These are phyloP conservation scores for Graphiopsis chlorocephala DNA, from an alignment of 2,329 filamentous ascomycete genomes.

Conservation along the genomic window DNA sequence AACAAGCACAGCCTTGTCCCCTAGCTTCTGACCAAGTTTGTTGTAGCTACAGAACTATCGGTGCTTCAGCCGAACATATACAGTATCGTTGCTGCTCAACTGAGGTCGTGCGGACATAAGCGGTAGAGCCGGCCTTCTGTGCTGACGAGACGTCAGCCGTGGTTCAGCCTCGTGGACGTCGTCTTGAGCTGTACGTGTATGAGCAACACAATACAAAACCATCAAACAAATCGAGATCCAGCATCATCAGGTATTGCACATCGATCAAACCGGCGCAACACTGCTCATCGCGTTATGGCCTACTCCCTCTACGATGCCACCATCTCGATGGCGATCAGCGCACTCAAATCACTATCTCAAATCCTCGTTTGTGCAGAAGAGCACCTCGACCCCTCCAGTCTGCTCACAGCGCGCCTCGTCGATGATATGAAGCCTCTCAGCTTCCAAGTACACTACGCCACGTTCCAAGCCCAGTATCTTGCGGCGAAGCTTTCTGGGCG, in stretches of 20 bases:
- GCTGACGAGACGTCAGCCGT: neutral
- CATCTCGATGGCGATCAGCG: slow-evolving; percentile 8
- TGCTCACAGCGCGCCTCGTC: neutral
- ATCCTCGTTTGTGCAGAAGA: neutral
- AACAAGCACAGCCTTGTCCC: too few species aligned
- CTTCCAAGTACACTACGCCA: slow-evolving; percentile 10
- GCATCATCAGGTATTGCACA: neutral
- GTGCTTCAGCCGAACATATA: neutral
- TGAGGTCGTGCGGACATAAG: neutral
- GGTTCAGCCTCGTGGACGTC: neutral
- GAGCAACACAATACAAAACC: neutral
- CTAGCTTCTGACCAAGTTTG: too few species aligned
- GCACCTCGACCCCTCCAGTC: neutral
- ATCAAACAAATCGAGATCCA: neutral
- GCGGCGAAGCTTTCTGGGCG: neutral
- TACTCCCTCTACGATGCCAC: slow-evolving; percentile 17
- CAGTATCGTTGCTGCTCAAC: neutral
- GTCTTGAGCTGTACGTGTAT: neutral
- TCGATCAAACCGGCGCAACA: neutral
- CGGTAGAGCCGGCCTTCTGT: neutral
- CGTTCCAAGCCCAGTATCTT: neutral
- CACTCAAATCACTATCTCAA: neutral
- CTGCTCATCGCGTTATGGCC: neutral
- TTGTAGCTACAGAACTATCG: too few species aligned
- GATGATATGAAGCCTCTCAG: slow-evolving; percentile 3